A percentile compares a stretch with the other conserved stretches of the same genome.
Conservation (phyloP, 2,329 filamentous ascomycete genomes). For the Paraphoma chrysanthemicola region DNA sequence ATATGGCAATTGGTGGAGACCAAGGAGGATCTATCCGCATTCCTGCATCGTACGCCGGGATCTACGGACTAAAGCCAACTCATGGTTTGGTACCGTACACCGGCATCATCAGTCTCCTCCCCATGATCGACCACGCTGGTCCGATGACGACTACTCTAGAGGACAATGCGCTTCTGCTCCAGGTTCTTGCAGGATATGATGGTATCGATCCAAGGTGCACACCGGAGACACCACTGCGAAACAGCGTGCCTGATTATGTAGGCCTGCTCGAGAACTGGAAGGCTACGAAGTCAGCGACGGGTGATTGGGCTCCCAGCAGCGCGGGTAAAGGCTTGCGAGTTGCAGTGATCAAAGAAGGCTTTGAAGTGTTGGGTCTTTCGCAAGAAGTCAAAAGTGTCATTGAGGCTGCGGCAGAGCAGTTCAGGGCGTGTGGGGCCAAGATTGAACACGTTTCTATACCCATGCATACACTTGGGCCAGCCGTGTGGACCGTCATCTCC, state of each 20-base stretch:
- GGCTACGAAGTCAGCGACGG: conserved; percentile 23
- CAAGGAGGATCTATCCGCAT: conserved; percentile 46
- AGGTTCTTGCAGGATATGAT: conserved; percentile 55
- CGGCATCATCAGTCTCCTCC: conserved; percentile 48
- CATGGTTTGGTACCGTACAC: conserved; percentile 56
- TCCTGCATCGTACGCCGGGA: conserved; percentile 39
- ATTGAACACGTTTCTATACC: conserved; percentile 57
- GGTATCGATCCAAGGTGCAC: conserved; percentile 54
- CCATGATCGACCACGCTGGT: conserved; percentile 56
- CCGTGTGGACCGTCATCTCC: conserved; percentile 56
- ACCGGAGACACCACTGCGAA: conserved; percentile 48
- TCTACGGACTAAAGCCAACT: conserved; percentile 53
- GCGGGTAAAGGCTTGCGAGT: conserved; percentile 53
- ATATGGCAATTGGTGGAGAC: conserved; percentile 47
- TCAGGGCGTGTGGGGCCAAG: conserved; percentile 52
- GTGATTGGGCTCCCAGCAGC: conserved; percentile 35
- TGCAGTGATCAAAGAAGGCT: conserved; percentile 56
- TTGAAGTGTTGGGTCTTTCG: conserved; percentile 49
- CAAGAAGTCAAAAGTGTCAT: conserved; percentile 49
- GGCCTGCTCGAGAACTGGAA: conserved; percentile 33
- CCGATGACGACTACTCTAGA: conserved; percentile 52
- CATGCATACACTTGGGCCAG: conserved; percentile 54
- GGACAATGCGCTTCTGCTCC: conserved; percentile 50
- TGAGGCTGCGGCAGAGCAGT: conserved; percentile 45
- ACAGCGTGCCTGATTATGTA: conserved; percentile 47